A percentile compares a stretch with the other conserved stretches of the same genome.
Conservation (phyloP, 1,284 basidiomycete genomes). For the Tylopilus sp. region DNA sequence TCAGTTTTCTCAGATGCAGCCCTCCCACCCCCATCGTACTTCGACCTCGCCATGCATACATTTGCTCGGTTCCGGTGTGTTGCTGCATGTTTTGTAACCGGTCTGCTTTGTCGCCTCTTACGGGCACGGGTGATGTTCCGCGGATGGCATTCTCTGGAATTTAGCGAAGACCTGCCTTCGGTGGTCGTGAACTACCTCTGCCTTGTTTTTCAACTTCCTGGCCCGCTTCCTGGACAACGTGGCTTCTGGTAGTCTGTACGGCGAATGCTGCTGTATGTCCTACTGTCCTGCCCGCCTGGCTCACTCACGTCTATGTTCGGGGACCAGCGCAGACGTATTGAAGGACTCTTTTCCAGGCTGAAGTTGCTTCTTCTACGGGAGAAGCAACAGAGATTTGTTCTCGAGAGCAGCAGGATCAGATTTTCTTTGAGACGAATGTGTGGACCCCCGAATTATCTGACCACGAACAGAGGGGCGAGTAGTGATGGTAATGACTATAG, state of each 20-base stretch:
- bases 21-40: slow-evolving; percentile 27
- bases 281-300: slow-evolving; percentile 3
- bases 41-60: slow-evolving; percentile 16
- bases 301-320: slow-evolving; percentile 14
- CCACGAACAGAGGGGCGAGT: slow-evolving; percentile 24
- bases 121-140: slow-evolving; percentile 2
- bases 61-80: slow-evolving; percentile 19
- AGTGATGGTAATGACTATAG: slow-evolving; percentile 7
- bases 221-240: slow-evolving; percentile 18
- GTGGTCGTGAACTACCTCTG: slow-evolving; percentile 10
- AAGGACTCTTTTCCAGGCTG: slow-evolving; percentile 17
- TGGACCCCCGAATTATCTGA: slow-evolving; percentile 8
- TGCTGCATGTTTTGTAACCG: slow-evolving; percentile 17
- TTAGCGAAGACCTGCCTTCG: slow-evolving; percentile 29
- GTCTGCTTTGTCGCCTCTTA: slow-evolving; percentile 4
- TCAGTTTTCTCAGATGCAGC: slow-evolving; percentile 20
- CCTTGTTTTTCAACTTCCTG: slow-evolving; percentile 16
- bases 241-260: slow-evolving; percentile 4
- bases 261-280: slow-evolving; percentile 2
- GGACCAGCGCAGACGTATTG: slow-evolving; percentile 4
- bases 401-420: slow-evolving; percentile 25
- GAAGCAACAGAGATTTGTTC: slow-evolving; percentile 35
- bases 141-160: slow-evolving; percentile 1
- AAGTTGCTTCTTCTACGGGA: slow-evolving; percentile 21
- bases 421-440: slow-evolving; percentile 8